Evolutionary conservation across 1,284 basidiomycete species (phyloP).

Genomic region (Puccinia coronata): DNA sequence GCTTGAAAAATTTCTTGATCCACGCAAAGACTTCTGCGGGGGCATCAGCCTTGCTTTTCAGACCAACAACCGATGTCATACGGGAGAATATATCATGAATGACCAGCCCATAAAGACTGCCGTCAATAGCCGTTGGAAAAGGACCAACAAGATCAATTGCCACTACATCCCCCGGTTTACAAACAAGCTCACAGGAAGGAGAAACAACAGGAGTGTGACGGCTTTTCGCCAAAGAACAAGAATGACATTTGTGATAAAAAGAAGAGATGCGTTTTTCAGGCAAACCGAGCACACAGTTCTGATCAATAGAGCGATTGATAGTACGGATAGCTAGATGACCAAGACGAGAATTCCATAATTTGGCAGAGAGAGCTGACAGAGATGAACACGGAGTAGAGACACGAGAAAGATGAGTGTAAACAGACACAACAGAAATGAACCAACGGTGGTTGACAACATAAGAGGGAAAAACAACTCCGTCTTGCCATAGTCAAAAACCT

Average conservation of each 20-base stretch:
- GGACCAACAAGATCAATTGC: neutral
- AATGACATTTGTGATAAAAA: conserved; percentile 7
- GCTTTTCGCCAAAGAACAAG: neutral
- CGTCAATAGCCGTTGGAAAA: neutral
- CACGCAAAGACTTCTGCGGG: neutral
- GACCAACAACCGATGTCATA: neutral
- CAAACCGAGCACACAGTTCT: no score
- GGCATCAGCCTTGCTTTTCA: neutral
- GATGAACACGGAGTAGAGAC: no score
- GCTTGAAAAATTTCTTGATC: neutral
- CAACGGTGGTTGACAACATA: neutral
- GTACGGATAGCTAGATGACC: no score
- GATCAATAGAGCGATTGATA: no score
- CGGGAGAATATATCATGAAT: neutral
- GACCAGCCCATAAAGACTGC: neutral
- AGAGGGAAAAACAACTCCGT: neutral
- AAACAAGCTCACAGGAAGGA: neutral
- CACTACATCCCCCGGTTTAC: neutral
- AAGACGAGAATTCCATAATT: no score
- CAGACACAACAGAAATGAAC: neutral
- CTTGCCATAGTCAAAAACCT: neutral
- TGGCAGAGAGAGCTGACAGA: no score
- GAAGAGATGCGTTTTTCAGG: no score
- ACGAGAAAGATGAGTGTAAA: no score
- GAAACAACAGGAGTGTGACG: neutral